phyloP scores from a whole-genome alignment of 2,329 filamentous ascomycete genomes.

The Aspergillus spinulosporus region DNA sequence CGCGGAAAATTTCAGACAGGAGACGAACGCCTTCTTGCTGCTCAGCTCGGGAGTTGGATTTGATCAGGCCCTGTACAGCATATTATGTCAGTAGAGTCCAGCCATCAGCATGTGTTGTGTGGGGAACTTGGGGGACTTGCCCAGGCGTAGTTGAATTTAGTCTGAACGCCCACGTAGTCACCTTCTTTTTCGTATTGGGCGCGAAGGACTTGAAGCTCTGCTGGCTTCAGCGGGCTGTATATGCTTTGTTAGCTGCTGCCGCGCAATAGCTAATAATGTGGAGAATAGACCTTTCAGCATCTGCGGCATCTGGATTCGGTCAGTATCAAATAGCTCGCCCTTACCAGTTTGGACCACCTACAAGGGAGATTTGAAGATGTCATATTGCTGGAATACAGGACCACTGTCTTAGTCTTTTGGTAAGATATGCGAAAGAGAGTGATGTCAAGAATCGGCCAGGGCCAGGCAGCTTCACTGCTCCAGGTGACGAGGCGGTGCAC shows the following conservation, averaged over 20 bases:
- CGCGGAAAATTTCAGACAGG: slow-evolving; percentile 94
- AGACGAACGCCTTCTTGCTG: slow-evolving; percentile 94
- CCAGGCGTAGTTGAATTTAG: slow-evolving; percentile 99
- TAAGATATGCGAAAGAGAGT: neutral
- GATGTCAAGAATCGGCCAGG: slow-evolving; percentile 6
- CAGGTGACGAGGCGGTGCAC: slow-evolving; percentile 22
- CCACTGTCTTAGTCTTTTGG: neutral
- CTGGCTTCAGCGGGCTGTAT: slow-evolving; percentile 77
- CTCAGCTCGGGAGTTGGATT: slow-evolving; percentile 78
- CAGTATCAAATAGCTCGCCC: slow-evolving; percentile 10
- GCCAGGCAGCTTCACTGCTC: slow-evolving; percentile 6
- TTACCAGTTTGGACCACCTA: slow-evolving; percentile 32
- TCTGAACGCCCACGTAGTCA: slow-evolving; percentile 93
- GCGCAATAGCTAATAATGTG: neutral
- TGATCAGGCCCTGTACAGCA: slow-evolving; percentile 76
- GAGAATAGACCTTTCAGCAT: slow-evolving; percentile 77
- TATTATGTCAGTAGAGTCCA: neutral
- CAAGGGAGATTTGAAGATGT: slow-evolving; percentile 50
- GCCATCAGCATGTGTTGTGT: neutral
- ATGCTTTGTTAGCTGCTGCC: slow-evolving; percentile 16
- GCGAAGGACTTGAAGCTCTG: slow-evolving; percentile 88
- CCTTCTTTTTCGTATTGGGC: slow-evolving; percentile 97
- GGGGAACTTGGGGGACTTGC: slow-evolving; percentile 58
- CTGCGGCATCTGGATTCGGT: slow-evolving; percentile 74
- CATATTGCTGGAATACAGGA: slow-evolving; percentile 33